phyloP scores from a whole-genome alignment of 257 asterid genomes.

The Avicennia marina region DNA sequence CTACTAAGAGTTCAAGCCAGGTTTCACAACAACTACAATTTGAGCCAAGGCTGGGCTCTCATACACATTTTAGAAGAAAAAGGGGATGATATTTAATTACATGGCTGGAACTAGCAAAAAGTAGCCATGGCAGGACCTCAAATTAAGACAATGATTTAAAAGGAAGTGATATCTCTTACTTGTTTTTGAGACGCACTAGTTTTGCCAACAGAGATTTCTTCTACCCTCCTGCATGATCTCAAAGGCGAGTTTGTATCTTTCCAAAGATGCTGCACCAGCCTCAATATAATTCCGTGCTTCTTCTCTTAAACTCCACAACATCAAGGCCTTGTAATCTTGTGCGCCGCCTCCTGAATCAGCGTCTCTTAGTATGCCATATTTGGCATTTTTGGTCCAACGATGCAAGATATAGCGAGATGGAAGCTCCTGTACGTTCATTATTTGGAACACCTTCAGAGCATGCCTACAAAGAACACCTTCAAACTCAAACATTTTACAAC shows the following conservation, averaged over 20 bases:
- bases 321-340: conserved; percentile 67
- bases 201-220: conserved; percentile 83
- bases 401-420: conserved; percentile 81
- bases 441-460: conserved; percentile 74
- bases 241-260: conserved; percentile 78
- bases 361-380: conserved; percentile 66
- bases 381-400: conserved; percentile 83
- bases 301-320: conserved; percentile 89
- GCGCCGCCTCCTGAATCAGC: conserved; percentile 65
- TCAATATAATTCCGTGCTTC: conserved; percentile 75
- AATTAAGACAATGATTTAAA: conserved; percentile 11
- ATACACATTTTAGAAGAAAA: no score
- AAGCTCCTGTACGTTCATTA: conserved; percentile 82
- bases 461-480: conserved; percentile 92
- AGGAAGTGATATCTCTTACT: conserved; percentile 25
- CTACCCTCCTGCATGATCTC: conserved; percentile 96
- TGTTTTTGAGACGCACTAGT: conserved; percentile 36
- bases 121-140: conserved; percentile 15
- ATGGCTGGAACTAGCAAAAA: neutral
- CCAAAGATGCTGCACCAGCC: conserved; percentile 74
- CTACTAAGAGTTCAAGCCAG: no score
- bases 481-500: conserved; percentile 90
- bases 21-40: no score
- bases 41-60: no score
- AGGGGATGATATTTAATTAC: neutral